Evolutionary conservation across 2,329 filamentous ascomycete genomes (phyloP), one percentile per base, ranked within the genome.

Genomic region (Cercospora janseana): DNA sequence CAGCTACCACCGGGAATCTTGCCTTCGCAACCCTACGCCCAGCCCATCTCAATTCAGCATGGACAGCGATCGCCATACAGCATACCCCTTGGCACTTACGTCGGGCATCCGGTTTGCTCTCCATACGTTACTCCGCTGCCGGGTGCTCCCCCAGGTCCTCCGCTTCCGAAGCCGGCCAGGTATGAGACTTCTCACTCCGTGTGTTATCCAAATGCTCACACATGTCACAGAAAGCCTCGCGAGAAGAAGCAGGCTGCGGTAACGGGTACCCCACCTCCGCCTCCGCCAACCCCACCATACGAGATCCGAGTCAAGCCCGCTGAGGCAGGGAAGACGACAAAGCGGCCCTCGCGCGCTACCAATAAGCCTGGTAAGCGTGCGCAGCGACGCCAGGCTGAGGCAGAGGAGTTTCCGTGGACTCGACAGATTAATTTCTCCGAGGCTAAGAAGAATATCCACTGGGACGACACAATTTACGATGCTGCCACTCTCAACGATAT

Each of bases 371-470:
- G 50, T 24, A 54, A 51, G 34, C 61, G 58, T 37, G 49, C 50
- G 21, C 57, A 50, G 8, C 62, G 64, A 20, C 59, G 58, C 18
- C 61, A 55, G 43, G 56, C 57, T 21, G 54, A 60, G 32, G 53
- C 53, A 10, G 53, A 58, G 18, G 59, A 63, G 24, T 66, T 65
- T 45, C 66, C 66, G 1, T 69, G 66, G 66, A 61, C 65, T 6
- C 56, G 65, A 20, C 28, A 57, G 15, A 41, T 66, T 8, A 56
- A 67, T 50, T 67, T 65, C 47, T 37, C 38, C 15, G 49, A 53
- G 26, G 62, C 56, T 10, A 60, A 59, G 40, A 48, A 48, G 18
- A 54, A 59, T 13, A 56, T 61, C 15, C 46, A 20, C 6, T 69
- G 66, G 66, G 63, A 68, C 42, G 56, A 60, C 20, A 55, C 46